phyloP scores from a whole-genome alignment of 306 rosid species.

The Sesbania bispinosa region DNA sequence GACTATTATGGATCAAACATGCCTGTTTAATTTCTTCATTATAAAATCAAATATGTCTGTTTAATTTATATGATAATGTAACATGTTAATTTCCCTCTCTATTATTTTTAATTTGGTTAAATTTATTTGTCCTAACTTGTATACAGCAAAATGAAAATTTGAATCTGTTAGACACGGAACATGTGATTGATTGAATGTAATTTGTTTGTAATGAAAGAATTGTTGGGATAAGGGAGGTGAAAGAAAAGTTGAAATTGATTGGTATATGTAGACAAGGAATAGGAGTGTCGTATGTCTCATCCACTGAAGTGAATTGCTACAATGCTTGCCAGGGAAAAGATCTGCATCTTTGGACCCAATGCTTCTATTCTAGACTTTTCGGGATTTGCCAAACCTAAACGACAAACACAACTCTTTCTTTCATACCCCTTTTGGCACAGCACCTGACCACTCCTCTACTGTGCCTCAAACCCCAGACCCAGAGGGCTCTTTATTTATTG shows the following conservation, averaged over 20 bases:
- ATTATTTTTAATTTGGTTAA: too few relatives aligned
- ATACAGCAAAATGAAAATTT: not conserved
- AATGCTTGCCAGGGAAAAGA: not conserved
- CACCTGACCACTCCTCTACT: too few relatives aligned
- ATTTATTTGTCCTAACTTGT: not conserved
- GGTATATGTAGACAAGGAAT: not conserved
- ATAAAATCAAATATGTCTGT: too few relatives aligned
- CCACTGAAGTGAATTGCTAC: not conserved
- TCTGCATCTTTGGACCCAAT: not conserved
- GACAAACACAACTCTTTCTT: not conserved
- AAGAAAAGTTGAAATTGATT: constrained; percentile 15
- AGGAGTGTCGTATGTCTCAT: not conserved
- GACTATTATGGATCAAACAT: too few relatives aligned
- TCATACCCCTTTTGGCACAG: not conserved
- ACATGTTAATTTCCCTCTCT: too few relatives aligned
- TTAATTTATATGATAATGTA: too few relatives aligned
- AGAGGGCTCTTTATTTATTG: not conserved
- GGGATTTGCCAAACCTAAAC: constrained; percentile 13
- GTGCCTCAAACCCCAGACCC: not conserved
- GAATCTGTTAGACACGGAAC: too few relatives aligned
- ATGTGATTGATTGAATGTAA: not conserved
- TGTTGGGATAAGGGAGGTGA: not conserved
- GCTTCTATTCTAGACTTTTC: not conserved
- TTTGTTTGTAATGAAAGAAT: not conserved
- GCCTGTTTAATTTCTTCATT: too few relatives aligned